Evolutionary conservation across 2,329 filamentous ascomycete species (phyloP).

Genomic region (Xylariales sp.): DNA sequence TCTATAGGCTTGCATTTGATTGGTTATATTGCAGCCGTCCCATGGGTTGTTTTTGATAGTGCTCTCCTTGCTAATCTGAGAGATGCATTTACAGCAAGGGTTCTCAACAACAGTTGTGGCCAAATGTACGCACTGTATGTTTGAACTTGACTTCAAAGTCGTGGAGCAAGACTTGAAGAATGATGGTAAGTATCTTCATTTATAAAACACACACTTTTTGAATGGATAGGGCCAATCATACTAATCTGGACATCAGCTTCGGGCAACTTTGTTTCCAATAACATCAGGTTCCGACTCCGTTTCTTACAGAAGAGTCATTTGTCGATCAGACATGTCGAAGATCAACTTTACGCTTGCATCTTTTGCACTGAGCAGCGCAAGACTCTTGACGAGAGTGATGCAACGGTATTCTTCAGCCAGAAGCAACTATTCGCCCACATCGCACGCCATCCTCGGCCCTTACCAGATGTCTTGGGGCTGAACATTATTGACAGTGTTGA

Average conservation of each 20-base stretch:
- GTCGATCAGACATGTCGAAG: constrained; percentile 42
- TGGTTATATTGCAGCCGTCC: too few species aligned
- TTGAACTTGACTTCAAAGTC: constrained; percentile 47
- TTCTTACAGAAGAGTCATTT: constrained; percentile 55
- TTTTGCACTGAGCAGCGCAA: constrained; percentile 47
- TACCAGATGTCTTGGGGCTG: constrained; percentile 44
- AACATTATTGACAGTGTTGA: constrained; percentile 41
- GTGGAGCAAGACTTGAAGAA: constrained; percentile 49
- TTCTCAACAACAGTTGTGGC: constrained; percentile 40
- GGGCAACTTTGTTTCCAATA: constrained; percentile 41
- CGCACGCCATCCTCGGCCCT: constrained; percentile 47
- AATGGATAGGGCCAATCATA: too few species aligned
- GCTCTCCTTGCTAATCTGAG: too few species aligned
- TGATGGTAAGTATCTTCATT: constrained; percentile 38
- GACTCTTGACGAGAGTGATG: constrained; percentile 50
- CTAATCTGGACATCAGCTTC: constrained; percentile 27
- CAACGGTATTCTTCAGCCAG: constrained; percentile 52
- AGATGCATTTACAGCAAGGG: constrained; percentile 24
- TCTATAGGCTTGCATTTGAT: too few species aligned
- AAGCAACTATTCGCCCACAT: constrained; percentile 49
- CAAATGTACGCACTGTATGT: constrained; percentile 49
- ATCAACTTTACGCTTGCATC: constrained; percentile 49
- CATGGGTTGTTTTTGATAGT: too few species aligned
- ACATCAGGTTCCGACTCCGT: constrained; percentile 46
- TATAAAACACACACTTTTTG: too few species aligned